Evolutionary conservation across 805 yeast species (phyloP), one percentile per base, ranked within the genome.

Genomic region (Yarrowia bubula): DNA sequence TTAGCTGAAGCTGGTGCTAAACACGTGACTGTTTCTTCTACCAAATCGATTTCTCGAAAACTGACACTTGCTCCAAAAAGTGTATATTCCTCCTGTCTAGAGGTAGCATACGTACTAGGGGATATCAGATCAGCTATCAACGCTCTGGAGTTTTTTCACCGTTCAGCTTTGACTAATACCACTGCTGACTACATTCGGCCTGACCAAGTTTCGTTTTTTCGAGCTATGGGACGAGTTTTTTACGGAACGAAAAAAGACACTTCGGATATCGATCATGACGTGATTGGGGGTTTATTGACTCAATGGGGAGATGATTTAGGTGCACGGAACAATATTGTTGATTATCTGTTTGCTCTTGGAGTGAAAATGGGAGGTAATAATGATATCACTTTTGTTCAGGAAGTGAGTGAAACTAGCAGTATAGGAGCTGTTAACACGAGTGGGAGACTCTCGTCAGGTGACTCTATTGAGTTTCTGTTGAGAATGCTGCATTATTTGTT

Each of bases 301-400:
- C 64, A 43, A 33, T 58, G 64, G 64, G 64, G 64, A 4, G 64
- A 58, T 32, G 64, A 58, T 18, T 22, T 44, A 11, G 50, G 51
- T 8, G 50, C 64, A 0, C 17, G 64, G 3, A 58, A 44, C 43
- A 43, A 37, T 22, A 58, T 58, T 14, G 42, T 33, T 8, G 64
- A 58, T 13, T 58, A 58, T 4, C 15, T 58, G 13, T 58, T 43
- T 43, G 64, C 51, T 13, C 22, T 55, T 11, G 61, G 47, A 1
- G 47, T 55, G 15, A 55, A 43, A 5, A 28, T 55, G 13, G 61
- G 61, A 13, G 18, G 22, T 2, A 51, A 28, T 13, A 37, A 11
- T 5, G 44, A 51, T 17, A 38, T 55, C n/a, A 4, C 4, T 3
- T 55, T 55, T 33, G 22, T 55, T 13, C 17, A 39, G 4, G 17